These are phyloP conservation scores for Vigna angularis DNA, from an alignment of 306 rosid species.

Conservation along the genomic window DNA sequence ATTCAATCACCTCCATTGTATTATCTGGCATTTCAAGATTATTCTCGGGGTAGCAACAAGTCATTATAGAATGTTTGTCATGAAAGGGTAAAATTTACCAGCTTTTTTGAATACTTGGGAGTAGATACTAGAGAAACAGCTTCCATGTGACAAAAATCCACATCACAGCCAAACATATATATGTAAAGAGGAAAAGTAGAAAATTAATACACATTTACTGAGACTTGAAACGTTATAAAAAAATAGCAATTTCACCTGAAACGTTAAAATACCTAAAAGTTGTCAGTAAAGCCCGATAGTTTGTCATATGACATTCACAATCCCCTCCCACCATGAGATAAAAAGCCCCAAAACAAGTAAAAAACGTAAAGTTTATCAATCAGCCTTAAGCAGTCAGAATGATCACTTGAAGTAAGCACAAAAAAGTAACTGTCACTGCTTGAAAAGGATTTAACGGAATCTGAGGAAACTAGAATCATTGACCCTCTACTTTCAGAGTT, in stretches of 20 bases:
- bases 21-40: neutral
- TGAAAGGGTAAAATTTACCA: conserved; percentile 46
- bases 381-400: neutral
- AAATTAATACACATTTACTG: neutral
- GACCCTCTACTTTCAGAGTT: conserved; percentile 16
- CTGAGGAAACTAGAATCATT: neutral
- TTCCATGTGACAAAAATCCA: conserved; percentile 90
- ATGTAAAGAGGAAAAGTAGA: conserved; percentile 56
- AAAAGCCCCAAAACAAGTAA: neutral
- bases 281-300: conserved; percentile 1
- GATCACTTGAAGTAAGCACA: neutral
- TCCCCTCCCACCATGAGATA: neutral
- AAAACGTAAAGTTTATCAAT: neutral
- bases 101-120: conserved; percentile 87
- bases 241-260: conserved; percentile 6
- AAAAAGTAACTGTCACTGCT: conserved; percentile 3
- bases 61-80: neutral
- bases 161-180: conserved; percentile 79
- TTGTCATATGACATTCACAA: neutral
- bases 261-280: conserved; percentile 7
- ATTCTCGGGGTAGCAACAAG: neutral
- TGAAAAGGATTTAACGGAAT: conserved; percentile 19
- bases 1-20: conserved; percentile 9
- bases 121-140: conserved; percentile 91
- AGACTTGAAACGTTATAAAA: neutral